Evolutionary conservation across 495 filamentous ascomycete species (phyloP), one percentile per base, ranked within the genome.

Genomic region (Evansstolkia leycettana): DNA sequence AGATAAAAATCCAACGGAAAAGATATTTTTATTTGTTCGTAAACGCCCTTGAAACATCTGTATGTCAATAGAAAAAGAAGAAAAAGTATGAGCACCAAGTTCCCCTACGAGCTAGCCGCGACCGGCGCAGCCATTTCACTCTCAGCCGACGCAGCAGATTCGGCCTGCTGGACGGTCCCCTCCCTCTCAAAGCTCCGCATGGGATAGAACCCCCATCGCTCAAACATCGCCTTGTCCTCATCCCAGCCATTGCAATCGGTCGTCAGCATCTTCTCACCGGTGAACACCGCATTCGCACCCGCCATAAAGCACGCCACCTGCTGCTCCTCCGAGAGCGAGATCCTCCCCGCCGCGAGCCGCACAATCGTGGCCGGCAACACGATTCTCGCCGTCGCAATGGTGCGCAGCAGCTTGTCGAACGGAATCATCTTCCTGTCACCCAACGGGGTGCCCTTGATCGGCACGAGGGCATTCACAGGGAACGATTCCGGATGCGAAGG

Each of bases 231-330:
- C 34, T 70, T 75, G 44, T 92, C 84, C 58, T 87, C 82, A 42
- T 86, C 84, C 81, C 82, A 92, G 3, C 84, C 84, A 42, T 78
- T 86, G 51, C 83, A 88, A 37, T 81, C 80, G 0, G 84, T 89
- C 12, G 84, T 92, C 62, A 89, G 48, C 84, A 92, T 89, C 69
- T 84, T 88, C 62, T 92, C 84, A 13, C 84, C 84, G 1, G 84
- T 92, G 54, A 92, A 92, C 6, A 92, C 73, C 9, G 84, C 84
- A 51, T 92, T 92, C 0, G 84, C 84, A 17, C 84, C 84, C 0
- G 84, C 82, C 68, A 78, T 72, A 55, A 89, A 92, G 48, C 84
- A 89, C 40, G 84, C 53, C 14, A 81, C 72, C 58, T 92, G 84
- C 61, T 89, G 76, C 54, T 84, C 83, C 60, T 92, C 84, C 12